phyloP scores from a whole-genome alignment of 1,284 basidiomycete species.

The Boletus sp. region DNA sequence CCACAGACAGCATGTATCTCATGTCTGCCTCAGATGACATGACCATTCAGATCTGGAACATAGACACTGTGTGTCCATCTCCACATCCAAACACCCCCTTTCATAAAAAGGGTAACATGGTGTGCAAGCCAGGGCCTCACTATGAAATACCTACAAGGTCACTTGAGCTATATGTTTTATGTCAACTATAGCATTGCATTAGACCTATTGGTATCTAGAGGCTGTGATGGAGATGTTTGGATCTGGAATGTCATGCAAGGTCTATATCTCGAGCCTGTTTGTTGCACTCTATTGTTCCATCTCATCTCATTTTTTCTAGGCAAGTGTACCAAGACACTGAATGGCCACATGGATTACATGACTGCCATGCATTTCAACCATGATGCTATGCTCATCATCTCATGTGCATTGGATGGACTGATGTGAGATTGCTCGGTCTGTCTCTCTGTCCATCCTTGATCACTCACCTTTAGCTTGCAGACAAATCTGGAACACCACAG shows the following conservation, averaged over 20 bases:
- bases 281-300: not conserved
- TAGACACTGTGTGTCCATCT: slow-evolving; percentile 64
- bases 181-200: slow-evolving; percentile 88
- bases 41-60: slow-evolving; percentile 84
- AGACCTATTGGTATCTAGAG: slow-evolving; percentile 89
- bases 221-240: slow-evolving; percentile 90
- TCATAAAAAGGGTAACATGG: slow-evolving; percentile 6
- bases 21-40: slow-evolving; percentile 92
- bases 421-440: slow-evolving; percentile 76
- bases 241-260: slow-evolving; percentile 91
- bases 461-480: slow-evolving; percentile 45
- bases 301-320: slow-evolving; percentile 46
- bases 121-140: slow-evolving; percentile 58
- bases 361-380: slow-evolving; percentile 93
- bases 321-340: slow-evolving; percentile 79
- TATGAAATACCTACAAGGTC: slow-evolving; percentile 72
- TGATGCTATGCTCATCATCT: slow-evolving; percentile 91
- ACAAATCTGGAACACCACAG: slow-evolving; percentile 93
- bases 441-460: not conserved
- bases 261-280: slow-evolving; percentile 31
- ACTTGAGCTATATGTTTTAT: slow-evolving; percentile 90
- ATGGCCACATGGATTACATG: slow-evolving; percentile 95
- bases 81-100: not conserved
- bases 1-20: slow-evolving; percentile 77
- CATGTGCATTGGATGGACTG: slow-evolving; percentile 89